These are phyloP conservation scores for Nectriaceae sp. DNA, from an alignment of 2,329 filamentous ascomycete species.

Conservation along the genomic window DNA sequence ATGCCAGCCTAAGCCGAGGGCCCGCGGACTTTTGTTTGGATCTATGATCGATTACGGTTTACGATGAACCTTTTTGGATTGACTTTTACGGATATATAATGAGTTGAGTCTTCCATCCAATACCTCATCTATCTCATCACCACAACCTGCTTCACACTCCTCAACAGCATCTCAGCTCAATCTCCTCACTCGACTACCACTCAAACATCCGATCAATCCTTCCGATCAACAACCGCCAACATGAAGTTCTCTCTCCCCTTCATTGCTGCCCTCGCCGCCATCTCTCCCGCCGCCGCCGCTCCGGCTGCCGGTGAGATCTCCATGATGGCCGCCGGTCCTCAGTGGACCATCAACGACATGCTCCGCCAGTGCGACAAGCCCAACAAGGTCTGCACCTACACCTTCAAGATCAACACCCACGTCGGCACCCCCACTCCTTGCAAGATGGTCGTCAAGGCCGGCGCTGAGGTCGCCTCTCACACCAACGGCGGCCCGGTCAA, in stretches of 20 bases:
- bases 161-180: not conserved
- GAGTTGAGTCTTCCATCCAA: not conserved
- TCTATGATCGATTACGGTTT: constrained; percentile 1
- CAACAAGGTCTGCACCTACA: constrained; percentile 45
- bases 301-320: constrained; percentile 31
- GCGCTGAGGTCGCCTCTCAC: constrained; percentile 36
- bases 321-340: constrained; percentile 42
- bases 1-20: constrained; percentile 1
- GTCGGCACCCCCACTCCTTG: constrained; percentile 35
- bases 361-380: constrained; percentile 41
- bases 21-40: not conserved
- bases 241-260: constrained; percentile 48
- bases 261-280: constrained; percentile 36
- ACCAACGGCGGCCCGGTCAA: constrained; percentile 39
- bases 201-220: constrained; percentile 5
- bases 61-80: not conserved
- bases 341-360: constrained; percentile 45
- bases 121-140: constrained; percentile 7
- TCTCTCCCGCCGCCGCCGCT: constrained; percentile 39
- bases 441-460: constrained; percentile 33
- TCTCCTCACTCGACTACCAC: constrained; percentile 4
- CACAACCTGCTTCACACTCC: constrained; percentile 1
- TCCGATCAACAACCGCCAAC: constrained; percentile 23
- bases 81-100: not conserved
- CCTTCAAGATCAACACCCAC: constrained; percentile 47